Evolutionary conservation across 768 basidiomycete species (phyloP), one percentile per base, ranked within the genome.

Genomic region (Boletus reticulatus): DNA sequence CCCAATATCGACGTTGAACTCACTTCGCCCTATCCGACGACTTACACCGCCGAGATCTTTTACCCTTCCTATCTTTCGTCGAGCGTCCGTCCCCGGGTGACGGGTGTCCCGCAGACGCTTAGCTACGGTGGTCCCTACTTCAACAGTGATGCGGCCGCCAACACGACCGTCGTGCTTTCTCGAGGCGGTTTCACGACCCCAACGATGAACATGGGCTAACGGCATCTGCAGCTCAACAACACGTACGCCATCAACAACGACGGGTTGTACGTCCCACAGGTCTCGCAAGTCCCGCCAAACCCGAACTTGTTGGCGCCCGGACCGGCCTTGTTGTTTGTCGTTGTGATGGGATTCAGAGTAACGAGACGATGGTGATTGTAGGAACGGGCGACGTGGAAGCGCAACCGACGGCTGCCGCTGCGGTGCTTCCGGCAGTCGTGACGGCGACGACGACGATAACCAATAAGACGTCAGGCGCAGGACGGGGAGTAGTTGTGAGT

Each of bases 51-150:
- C 2, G 94, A 96, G 69, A 80, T 87, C 39, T 99, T 94, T 78
- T 98, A 94, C 75, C 96, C 96, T 0, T 79, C 84, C 12, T 99
- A 96, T 75, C 98, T 88, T 76, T 76, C 81, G 39, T 80, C 87
- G 12, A 65, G 72, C 43, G 76, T 76, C 0, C 87, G 94, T 12
- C 96, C 96, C 2, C 72, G 72, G 1, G 89, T 88, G 14, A 68
- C 75, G 14, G 87, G 88, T 7, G 69, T 92, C 0, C 95, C 95
- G 0, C 72, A 71, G n/a, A 88, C 75, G 1, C 76, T 99, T 48
- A 73, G 82, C 0, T 99, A 99, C 64, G 96, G 96, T 37, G 96
- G 96, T 2, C 57, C 75, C 27, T 75, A 79, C 17, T 97, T 97
- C 69, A 83, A 95, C 14, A 88, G 91, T 62, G 79, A 81, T 49